phyloP scores from a whole-genome alignment of 2,329 filamentous ascomycete species.

The Sordariomycetes sp. region DNA sequence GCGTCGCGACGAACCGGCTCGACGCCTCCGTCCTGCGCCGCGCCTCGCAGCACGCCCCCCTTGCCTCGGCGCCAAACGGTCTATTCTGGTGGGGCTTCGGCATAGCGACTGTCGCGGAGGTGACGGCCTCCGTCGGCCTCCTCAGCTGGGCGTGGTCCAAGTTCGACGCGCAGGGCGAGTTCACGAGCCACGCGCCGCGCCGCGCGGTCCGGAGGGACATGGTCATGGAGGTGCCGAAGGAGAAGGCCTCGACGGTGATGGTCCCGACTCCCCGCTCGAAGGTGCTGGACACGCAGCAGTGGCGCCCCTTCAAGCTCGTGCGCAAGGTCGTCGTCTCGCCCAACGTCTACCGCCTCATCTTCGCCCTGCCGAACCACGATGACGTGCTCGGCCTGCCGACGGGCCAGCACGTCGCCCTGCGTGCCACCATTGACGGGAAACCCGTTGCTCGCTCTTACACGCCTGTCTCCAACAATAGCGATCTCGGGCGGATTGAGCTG shows the following conservation, averaged over 20 bases:
- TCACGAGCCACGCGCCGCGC: not conserved
- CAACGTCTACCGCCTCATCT: conserved; percentile 33
- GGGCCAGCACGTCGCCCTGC: conserved; percentile 45
- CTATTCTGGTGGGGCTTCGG: conserved; percentile 1
- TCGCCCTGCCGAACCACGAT: conserved; percentile 30
- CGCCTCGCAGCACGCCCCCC: not conserved
- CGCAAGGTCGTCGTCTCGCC: conserved; percentile 27
- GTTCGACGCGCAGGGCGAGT: not conserved
- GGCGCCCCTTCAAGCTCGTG: conserved; percentile 26
- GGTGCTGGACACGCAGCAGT: not conserved
- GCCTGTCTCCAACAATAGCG: conserved; percentile 37
- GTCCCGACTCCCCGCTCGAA: not conserved
- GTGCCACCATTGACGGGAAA: conserved; percentile 32
- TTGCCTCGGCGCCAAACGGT: not conserved
- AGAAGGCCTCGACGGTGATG: not conserved
- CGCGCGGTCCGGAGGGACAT: not conserved
- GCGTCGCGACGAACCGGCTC: not conserved
- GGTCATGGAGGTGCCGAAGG: not conserved
- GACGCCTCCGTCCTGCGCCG: not conserved
- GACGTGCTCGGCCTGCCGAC: conserved; percentile 42
- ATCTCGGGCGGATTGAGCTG: conserved; percentile 70
- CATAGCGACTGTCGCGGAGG: not conserved
- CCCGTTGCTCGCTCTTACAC: conserved; percentile 42
- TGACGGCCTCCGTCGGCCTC: not conserved
- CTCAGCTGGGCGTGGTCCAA: conserved; percentile 1